Evolutionary conservation across 768 basidiomycete species (phyloP).

Genomic region (Sarcodon aspratus): DNA sequence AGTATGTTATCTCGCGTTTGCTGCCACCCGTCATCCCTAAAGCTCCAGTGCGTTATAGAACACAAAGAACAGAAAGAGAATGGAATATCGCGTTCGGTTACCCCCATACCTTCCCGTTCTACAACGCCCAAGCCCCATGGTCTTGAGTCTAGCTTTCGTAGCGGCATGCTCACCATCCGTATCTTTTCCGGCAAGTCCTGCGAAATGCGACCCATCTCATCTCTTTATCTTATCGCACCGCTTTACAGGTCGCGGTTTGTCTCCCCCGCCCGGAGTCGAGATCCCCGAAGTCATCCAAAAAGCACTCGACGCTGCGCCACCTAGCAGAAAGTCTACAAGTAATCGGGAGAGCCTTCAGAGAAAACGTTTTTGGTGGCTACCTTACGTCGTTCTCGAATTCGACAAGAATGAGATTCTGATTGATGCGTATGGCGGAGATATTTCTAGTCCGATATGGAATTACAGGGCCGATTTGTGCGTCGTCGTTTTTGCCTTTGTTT

Average conservation of each 20-base stretch:
- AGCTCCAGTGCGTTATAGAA: slow-evolving; percentile 27
- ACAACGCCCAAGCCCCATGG: slow-evolving; percentile 50
- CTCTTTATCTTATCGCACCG: slow-evolving; percentile 2
- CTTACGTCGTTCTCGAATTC: slow-evolving; percentile 95
- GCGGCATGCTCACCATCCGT: slow-evolving; percentile 89
- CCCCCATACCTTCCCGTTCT: slow-evolving; percentile 75
- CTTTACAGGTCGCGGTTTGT: slow-evolving; percentile 61
- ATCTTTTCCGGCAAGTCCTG: slow-evolving; percentile 74
- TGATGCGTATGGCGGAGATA: slow-evolving; percentile 93
- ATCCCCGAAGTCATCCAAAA: slow-evolving; percentile 81
- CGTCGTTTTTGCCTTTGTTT: background rate
- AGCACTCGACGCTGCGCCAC: slow-evolving; percentile 55
- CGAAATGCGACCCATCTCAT: slow-evolving; percentile 1
- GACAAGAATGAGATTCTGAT: slow-evolving; percentile 96
- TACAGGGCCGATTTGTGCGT: slow-evolving; percentile 92
- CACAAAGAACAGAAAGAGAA: slow-evolving; percentile 62
- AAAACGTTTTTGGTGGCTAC: slow-evolving; percentile 90
- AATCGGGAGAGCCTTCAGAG: slow-evolving; percentile 89
- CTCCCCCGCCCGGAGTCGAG: slow-evolving; percentile 64
- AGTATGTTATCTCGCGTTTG: slow-evolving; percentile 2
- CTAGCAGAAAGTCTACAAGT: slow-evolving; percentile 45
- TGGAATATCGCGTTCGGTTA: slow-evolving; percentile 67
- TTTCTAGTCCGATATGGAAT: slow-evolving; percentile 86
- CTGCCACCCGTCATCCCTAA: background rate
- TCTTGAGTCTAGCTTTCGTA: slow-evolving; percentile 45